Conservation (phyloP, 495 filamentous ascomycete genomes). For the Penicillium malachiteum region DNA sequence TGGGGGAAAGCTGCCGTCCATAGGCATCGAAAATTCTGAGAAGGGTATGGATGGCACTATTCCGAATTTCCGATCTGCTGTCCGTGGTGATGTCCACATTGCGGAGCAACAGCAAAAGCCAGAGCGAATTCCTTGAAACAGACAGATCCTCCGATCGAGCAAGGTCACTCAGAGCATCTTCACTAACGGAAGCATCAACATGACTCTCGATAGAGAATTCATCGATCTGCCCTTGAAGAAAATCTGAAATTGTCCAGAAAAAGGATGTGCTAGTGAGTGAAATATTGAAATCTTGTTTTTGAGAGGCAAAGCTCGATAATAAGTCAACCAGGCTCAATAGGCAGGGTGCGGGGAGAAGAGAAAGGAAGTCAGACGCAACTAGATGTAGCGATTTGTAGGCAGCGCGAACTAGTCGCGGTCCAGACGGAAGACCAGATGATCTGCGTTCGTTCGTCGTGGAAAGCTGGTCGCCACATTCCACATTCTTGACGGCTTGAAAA, state of each 20-base stretch:
- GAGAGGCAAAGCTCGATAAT: constrained; percentile 80
- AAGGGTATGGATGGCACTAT: constrained; percentile 87
- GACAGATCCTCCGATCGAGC: constrained; percentile 36
- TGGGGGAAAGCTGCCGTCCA: constrained; percentile 72
- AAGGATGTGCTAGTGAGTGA: constrained; percentile 91
- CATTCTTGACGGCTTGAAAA: constrained; percentile 53
- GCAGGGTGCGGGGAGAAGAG: constrained; percentile 72
- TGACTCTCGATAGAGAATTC: constrained; percentile 45
- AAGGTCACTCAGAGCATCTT: constrained; percentile 36
- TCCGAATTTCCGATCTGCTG: constrained; percentile 78
- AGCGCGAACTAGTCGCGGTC: constrained; percentile 72
- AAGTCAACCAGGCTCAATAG: constrained; percentile 84
- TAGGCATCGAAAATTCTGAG: constrained; percentile 90
- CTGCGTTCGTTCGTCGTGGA: constrained; percentile 20
- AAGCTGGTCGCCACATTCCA: constrained; percentile 17
- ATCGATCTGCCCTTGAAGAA: constrained; percentile 56
- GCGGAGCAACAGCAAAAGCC: constrained; percentile 79
- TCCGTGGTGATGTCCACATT: constrained; percentile 77
- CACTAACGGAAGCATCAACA: constrained; percentile 39
- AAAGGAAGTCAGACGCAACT: constrained; percentile 90
- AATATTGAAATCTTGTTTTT: constrained; percentile 91
- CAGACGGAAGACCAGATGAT: constrained; percentile 48
- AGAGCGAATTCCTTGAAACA: constrained; percentile 60
- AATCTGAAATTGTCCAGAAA: constrained; percentile 93
- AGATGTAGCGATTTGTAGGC: constrained; percentile 88